phyloP scores from a whole-genome alignment of 345 rosid genomes.

The Eucalyptus cloeziana region DNA sequence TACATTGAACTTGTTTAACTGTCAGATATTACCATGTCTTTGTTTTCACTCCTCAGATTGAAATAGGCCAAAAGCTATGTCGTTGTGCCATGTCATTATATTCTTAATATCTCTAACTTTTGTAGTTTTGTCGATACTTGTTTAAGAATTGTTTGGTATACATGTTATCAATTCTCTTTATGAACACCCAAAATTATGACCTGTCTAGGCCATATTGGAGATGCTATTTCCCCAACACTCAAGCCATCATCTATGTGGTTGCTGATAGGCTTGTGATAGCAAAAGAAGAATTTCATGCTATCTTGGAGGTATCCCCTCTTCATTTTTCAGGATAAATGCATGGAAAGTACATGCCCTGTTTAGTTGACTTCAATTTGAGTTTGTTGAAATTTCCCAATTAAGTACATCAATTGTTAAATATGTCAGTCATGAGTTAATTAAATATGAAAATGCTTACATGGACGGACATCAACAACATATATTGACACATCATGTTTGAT shows the following conservation, averaged over 20 bases:
- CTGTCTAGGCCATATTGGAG: conserved; percentile 67
- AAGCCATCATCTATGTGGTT: conserved; percentile 60
- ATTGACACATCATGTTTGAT: background rate
- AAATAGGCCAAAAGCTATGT: background rate
- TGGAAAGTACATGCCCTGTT: background rate
- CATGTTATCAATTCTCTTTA: background rate
- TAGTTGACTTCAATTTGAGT: background rate
- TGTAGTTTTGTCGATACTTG: background rate
- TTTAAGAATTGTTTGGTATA: background rate
- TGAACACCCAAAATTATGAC: background rate
- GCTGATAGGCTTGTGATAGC: conserved; percentile 60
- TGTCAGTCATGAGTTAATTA: background rate
- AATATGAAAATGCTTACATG: background rate
- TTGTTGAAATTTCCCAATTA: background rate
- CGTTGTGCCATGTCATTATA: background rate
- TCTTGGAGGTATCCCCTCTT: conserved; percentile 43
- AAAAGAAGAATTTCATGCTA: conserved; percentile 73
- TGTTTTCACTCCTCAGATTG: background rate
- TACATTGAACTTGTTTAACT: background rate
- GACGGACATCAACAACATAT: background rate
- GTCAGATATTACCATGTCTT: background rate
- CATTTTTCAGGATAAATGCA: background rate
- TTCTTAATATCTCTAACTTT: background rate
- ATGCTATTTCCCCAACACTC: conserved; percentile 76
- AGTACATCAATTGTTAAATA: background rate